Evolutionary conservation across 2,329 filamentous ascomycete genomes (phyloP).

Genomic region (Exophiala mesophila): DNA sequence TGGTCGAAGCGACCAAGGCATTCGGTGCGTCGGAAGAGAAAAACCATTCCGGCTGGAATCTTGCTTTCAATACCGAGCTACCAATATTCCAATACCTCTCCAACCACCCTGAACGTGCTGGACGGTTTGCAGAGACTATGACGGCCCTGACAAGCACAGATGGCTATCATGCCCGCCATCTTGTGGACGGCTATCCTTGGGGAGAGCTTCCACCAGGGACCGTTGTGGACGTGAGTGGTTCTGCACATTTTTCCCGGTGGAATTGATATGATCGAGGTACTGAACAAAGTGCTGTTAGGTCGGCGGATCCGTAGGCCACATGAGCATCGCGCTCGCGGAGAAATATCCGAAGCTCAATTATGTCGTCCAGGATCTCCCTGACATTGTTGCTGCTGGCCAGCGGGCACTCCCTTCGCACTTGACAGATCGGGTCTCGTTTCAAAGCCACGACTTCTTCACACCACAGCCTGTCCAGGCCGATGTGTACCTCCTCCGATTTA

Average conservation of each 20-base stretch:
- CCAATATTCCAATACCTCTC: no score
- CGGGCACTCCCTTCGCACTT: neutral
- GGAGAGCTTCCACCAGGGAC: conserved; percentile 10
- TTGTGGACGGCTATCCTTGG: conserved; percentile 16
- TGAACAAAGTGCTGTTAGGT: conserved; percentile 45
- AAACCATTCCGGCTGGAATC: conserved; percentile 5
- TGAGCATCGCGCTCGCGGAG: neutral
- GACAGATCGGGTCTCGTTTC: neutral
- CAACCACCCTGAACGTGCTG: conserved; percentile 10
- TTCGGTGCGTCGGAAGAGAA: conserved; percentile 12
- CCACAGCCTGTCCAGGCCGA: neutral
- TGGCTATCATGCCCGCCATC: conserved; percentile 13
- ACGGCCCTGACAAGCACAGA: conserved; percentile 15
- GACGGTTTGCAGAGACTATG: conserved; percentile 13
- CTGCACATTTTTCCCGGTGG: conserved; percentile 47
- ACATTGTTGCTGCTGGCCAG: neutral
- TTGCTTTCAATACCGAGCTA: no score
- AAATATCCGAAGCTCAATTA: neutral
- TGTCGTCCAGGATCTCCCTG: neutral
- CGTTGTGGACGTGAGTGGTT: conserved; percentile 18
- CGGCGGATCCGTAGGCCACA: neutral
- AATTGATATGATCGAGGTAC: conserved; percentile 54
- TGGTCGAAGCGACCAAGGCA: conserved; percentile 17
- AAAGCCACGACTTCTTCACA: neutral
- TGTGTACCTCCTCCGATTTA: neutral